Base-by-base conservation (phyloP, 2,329 filamentous ascomycete species). In the Alternaria sp. region DNA sequence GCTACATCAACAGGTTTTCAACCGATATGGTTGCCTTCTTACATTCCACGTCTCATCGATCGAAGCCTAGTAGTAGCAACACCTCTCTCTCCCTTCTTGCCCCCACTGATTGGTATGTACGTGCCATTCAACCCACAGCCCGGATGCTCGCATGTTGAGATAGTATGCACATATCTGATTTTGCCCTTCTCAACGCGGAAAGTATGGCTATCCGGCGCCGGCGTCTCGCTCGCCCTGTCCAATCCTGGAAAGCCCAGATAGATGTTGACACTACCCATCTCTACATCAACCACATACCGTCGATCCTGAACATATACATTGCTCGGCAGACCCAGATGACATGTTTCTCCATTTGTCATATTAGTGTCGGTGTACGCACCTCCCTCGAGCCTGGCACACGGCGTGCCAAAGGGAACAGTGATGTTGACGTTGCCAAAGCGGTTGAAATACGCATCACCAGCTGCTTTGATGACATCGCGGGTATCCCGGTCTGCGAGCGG, bases 131-230 rank as follows among this genome's bases (percentile, higher is more conserved):
- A 25, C 2, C 64, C 67, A 56, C 67, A 70, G 3, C 67, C 67
- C 0, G 64, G 64, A 51, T 66, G 63, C n/a, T 66, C 67, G 41
- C 69, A 71, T 3, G 65, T 68, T 44, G 59, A 67, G 16, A 70
- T 61, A 5, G 68, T 72, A 54, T 72, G 70, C 10, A 72, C 59
- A 49, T 67, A 71, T 40, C 64, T 59, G 5, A 71, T 56, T 62
- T 68, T 73, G 1, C 71, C 70, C 9, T 64, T 56, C 59, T 73
- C 69, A 3, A 74, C 64, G 16, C 71, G 55, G 32, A 75, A 74
- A 14, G 62, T 57, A 66, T 74, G 70, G 14, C 65, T 71, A 59
- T 74, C 71, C 3, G 73, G 71, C 36, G 52, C 53, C 38, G 53
- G 64, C 7, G 49, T 41, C 3, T 56, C 55, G 22, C 63, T 66